These are phyloP conservation scores for Phytopythium oedochilum DNA, from an alignment of 352 stramenopile species.

Conservation along the genomic window DNA sequence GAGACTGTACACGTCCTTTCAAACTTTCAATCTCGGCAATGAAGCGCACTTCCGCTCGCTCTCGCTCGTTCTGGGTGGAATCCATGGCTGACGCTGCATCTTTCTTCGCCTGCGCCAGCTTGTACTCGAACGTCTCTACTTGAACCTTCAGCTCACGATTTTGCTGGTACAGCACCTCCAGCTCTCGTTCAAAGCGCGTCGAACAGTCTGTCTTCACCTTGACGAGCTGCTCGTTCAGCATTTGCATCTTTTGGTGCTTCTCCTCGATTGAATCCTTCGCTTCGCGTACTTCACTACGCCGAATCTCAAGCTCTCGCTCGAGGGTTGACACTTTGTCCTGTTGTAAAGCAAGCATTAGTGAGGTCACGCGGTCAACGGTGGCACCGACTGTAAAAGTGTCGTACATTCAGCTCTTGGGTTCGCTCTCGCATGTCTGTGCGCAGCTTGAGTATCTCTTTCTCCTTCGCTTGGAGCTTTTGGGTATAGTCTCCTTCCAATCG, in stretches of 20 bases:
- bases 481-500: slow-evolving; percentile 42
- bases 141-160: slow-evolving; percentile 60
- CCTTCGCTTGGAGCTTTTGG: slow-evolving; percentile 40
- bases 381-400: neutral
- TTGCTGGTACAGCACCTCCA: slow-evolving; percentile 48
- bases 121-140: slow-evolving; percentile 46
- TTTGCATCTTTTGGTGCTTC: slow-evolving; percentile 51
- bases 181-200: slow-evolving; percentile 39
- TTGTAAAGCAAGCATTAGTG: neutral
- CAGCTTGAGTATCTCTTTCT: slow-evolving; percentile 45
- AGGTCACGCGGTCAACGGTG: neutral
- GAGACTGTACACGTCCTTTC: slow-evolving; percentile 31
- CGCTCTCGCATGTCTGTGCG: slow-evolving; percentile 46
- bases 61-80: slow-evolving; percentile 34
- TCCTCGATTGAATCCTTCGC: slow-evolving; percentile 60
- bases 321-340: slow-evolving; percentile 19
- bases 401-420: slow-evolving; percentile 46
- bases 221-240: slow-evolving; percentile 68
- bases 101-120: slow-evolving; percentile 33
- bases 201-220: slow-evolving; percentile 70
- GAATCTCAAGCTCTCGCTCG: slow-evolving; percentile 59
- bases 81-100: slow-evolving; percentile 29
- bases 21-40: slow-evolving; percentile 60
- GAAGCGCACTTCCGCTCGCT: slow-evolving; percentile 45
- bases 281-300: slow-evolving; percentile 48